Base-by-base conservation (phyloP, 2,329 filamentous ascomycete species). In the Trichoderma arundinaceum region DNA sequence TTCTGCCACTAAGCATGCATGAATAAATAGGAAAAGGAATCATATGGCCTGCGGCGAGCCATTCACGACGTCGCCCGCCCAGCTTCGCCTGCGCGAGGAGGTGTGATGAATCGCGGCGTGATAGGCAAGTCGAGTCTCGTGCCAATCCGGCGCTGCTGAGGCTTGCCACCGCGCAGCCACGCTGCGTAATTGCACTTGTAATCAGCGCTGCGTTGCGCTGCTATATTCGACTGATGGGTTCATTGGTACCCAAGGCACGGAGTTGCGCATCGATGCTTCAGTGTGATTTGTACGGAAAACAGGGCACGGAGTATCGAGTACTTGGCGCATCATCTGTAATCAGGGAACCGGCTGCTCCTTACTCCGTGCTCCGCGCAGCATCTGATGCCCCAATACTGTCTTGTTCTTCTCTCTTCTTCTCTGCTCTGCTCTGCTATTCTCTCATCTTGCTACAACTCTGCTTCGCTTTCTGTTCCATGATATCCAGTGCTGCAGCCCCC, bases 121-220 rank as follows among this genome's bases (percentile, higher is more conserved):
- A 28, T 28, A 61, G 46, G 51, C 41, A 43, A 63, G 54, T 43
- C 49, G 32, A 58, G 35, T 13, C 12, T 60, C 43, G 58, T 51
- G 32, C 57, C 56, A 64, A 49, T 64, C 43, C 17, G 22, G 48
- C 13, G 19, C 38, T 56, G 22, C 35, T 51, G 43, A 28, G 33
- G 41, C 51, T 66, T 60, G 66, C 66, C 66, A 67, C 66, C 48
- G 17, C 28, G 63, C 66, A 64, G 66, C 66, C 66, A 67, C 54
- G 59, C 46, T 53, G 7, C 32, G 56, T 43, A 44, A 19, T n/a
- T 12, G 13, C n/a, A 4, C 19, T 28, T 28, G 22, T 28, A 28
- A 28, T 28, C 2, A 3, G 22, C 22, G 22, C 22, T 28, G 22
- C 22, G 22, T 28, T 28, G 22, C 22, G 22, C 22, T 28, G 22